Evolutionary conservation across 495 filamentous ascomycete species (phyloP), one percentile per base, ranked within the genome.

Genomic region (Aspergillus heteromorphus): DNA sequence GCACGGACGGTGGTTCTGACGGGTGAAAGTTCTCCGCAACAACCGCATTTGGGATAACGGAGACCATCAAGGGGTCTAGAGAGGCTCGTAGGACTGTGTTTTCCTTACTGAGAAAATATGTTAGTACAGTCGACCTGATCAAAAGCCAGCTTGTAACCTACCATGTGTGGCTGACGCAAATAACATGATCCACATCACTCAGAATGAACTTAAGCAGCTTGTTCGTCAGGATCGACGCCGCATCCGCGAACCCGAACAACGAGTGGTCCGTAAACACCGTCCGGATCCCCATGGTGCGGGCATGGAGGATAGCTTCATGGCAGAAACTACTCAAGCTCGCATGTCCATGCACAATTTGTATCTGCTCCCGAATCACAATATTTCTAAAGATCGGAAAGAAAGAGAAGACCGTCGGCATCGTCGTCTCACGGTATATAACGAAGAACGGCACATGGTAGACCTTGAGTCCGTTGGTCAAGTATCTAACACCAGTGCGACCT

Each of bases 111-210:
- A 53, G 42, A 7, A 4, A 6, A 18, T 54, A 19, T 53, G 59
- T 61, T 43, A 61, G 51, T 30, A n/a, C 4, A 14, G 7, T 25
- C 27, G 10, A 4, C 9, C 9, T 38, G 10, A 10, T 18, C 19
- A 13, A 9, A 4, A 10, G 6, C 7, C 7, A 18, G 14, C 6
- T 1, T 2, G 6, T 49, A 4, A 16, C 61, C 47, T 77, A 93
- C 92, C 92, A 97, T 51, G 93, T 98, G 77, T 98, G 91, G 63
- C 89, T 95, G 59, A 98, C 93, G 58, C 93, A 97, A 50, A 98
- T 95, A 31, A 93, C 91, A 81, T 98, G 93, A 61, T 96, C 93
- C 10, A 98, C 92, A 66, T 98, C 93, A 64, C 95, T 97, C 58
- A 98, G 62, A 0, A 83, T 91, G 64, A 98, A 98, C 64, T 98